Evolutionary conservation across 768 basidiomycete genomes (phyloP).

Genomic region (Boletus rex-veris): DNA sequence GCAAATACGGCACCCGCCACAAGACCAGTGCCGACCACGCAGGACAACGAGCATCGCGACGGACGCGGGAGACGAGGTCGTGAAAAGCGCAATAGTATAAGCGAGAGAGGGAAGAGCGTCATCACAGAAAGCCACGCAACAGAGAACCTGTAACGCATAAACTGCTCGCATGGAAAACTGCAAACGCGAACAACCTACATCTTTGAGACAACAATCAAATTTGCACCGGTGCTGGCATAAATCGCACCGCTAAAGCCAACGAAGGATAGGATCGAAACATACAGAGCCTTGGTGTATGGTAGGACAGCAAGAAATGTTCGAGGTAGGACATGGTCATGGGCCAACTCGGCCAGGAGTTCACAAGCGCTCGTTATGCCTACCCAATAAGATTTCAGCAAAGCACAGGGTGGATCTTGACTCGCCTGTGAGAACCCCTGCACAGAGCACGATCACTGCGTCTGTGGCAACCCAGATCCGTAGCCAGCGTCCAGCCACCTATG

Average conservation of each 20-base stretch:
- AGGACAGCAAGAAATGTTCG: conserved; percentile 44
- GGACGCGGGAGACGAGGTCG: conserved; percentile 53
- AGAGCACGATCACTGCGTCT: conserved; percentile 69
- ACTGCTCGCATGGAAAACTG: background rate
- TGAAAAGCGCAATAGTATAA: conserved; percentile 61
- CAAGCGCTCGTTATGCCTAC: conserved; percentile 56
- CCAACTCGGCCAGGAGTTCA: conserved; percentile 55
- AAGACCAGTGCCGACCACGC: conserved; percentile 41
- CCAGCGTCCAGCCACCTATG: conserved; percentile 57
- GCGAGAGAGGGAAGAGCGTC: conserved; percentile 58
- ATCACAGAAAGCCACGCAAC: conserved; percentile 66
- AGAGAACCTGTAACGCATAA: conserved; percentile 48
- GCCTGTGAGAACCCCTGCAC: conserved; percentile 71
- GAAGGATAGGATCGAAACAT: conserved; percentile 51
- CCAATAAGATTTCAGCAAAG: background rate
- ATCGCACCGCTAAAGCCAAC: conserved; percentile 46
- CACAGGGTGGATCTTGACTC: conserved; percentile 1
- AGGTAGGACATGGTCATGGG: conserved; percentile 61
- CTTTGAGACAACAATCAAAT: conserved; percentile 51
- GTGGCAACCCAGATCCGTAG: conserved; percentile 58
- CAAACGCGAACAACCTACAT: conserved; percentile 39
- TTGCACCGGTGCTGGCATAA: conserved; percentile 57
- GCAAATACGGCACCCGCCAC: conserved; percentile 45
- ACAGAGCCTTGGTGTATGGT: conserved; percentile 49
- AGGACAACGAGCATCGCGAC: conserved; percentile 37